Percentiles rank a stretch among this genome's conserved stretches.
Evolutionary conservation across 306 rosid species (phyloP).

Genomic region (Castanospermum australe): DNA sequence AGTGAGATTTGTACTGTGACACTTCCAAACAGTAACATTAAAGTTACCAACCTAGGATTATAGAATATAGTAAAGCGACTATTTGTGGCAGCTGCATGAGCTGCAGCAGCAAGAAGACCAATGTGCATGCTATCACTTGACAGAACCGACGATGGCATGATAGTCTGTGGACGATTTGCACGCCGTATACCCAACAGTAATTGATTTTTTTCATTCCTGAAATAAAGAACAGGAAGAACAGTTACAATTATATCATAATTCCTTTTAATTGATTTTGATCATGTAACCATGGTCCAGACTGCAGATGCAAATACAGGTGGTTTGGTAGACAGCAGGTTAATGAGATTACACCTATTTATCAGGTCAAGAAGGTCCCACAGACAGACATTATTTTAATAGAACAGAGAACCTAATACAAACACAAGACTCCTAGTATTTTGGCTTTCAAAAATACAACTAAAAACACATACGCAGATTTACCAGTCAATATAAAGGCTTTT

Average conservation of each 20-base stretch:
- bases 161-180: slow-evolving; percentile 69
- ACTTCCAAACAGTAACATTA: neutral
- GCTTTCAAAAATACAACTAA: neutral
- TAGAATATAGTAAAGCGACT: slow-evolving; percentile 67
- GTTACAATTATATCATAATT: neutral
- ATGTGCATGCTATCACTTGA: slow-evolving; percentile 87
- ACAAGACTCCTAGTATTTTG: neutral
- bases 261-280: neutral
- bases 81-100: slow-evolving; percentile 76
- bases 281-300: neutral
- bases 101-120: slow-evolving; percentile 88
- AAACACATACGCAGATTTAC: neutral
- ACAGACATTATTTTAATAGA: neutral
- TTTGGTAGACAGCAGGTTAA: neutral
- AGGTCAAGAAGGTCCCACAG: neutral
- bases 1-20: neutral
- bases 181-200: slow-evolving; percentile 64
- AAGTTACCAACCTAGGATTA: slow-evolving; percentile 57
- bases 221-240: neutral
- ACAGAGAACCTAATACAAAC: neutral
- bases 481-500: neutral
- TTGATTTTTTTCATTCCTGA: slow-evolving; percentile 70
- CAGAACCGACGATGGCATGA: slow-evolving; percentile 77
- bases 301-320: neutral
- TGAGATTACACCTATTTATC: neutral